Evolutionary conservation across 495 filamentous ascomycete species (phyloP), one percentile per base, ranked within the genome.

Genomic region (Massariosphaeria phaeospora): DNA sequence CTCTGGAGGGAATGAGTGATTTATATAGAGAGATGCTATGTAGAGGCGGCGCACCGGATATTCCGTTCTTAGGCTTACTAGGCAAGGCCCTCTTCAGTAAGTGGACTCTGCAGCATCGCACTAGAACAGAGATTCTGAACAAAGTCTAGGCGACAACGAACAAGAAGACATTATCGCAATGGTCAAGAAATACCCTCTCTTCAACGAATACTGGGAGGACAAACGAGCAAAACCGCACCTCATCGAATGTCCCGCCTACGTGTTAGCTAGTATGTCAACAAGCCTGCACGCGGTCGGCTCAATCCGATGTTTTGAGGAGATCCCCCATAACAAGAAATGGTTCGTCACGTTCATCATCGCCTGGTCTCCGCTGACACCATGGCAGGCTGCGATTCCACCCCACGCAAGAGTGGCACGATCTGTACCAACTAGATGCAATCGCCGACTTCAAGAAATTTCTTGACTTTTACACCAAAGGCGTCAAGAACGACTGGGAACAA

Each of bases 1-100:
- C 74, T 0, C 76, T 74, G 75, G 74, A 76, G 52, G 73, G 71
- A 0, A 69, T 57, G 36, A 63, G 61, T 2, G 74, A 76, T 57
- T 54, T 74, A n/a, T 78, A 73, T 45, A 68, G 72, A 10, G 73
- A 75, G 18, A 65, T 66, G 9, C 60, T 71, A 33, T 61, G 61
- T 15, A 60, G 69, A 0, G 72, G 73, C 7, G 72, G 71, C 9
- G 55, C 65, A 27, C 38, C 38, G 13, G 38, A 10, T 18, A 49
- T 49, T 27, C 38, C 47, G 40, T 48, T 55, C 57, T 35, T 47
- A 24, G 48, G 46, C 27, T 24, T 49, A n/a, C n/a, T n/a, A n/a
- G n/a, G n/a, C 15, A 49, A 35, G 29, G 38, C 31, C 2, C 46
- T 35, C 20, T 49, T 35, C 31, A 49, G 35, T 17, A 49, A 35